Evolutionary conservation across 352 stramenopile genomes (phyloP).

Genomic region (Phytophthora multivora): DNA sequence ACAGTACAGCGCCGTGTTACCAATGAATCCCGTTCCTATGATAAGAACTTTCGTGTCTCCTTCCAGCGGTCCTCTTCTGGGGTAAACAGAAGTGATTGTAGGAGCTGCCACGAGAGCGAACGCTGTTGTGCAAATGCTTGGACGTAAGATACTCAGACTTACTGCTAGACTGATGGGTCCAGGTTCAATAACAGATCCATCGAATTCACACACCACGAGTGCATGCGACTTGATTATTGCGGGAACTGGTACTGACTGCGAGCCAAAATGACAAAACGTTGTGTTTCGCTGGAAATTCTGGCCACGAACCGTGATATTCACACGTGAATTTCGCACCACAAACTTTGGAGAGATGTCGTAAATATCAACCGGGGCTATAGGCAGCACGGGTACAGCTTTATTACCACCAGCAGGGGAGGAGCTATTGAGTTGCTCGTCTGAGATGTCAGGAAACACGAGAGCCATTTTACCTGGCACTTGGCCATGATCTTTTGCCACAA

Average conservation of each 20-base stretch:
- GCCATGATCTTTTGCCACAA: slow-evolving; percentile 15
- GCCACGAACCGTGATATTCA: slow-evolving; percentile 42
- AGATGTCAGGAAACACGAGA: neutral
- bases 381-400: neutral
- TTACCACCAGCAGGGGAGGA: neutral
- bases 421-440: neutral
- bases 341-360: slow-evolving; percentile 27
- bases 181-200: slow-evolving; percentile 1
- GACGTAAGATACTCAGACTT: slow-evolving; percentile 11
- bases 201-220: slow-evolving; percentile 29
- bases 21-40: slow-evolving; percentile 18
- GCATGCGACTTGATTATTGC: slow-evolving; percentile 21
- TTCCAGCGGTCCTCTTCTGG: slow-evolving; percentile 20
- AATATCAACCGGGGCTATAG: slow-evolving; percentile 7
- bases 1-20: slow-evolving; percentile 24
- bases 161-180: slow-evolving; percentile 18
- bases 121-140: slow-evolving; percentile 3
- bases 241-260: slow-evolving; percentile 1
- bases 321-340: slow-evolving; percentile 2
- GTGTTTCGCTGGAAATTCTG: slow-evolving; percentile 25
- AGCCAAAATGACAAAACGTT: slow-evolving; percentile 38
- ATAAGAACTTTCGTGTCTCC: slow-evolving; percentile 27
- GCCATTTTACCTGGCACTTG: slow-evolving; percentile 7
- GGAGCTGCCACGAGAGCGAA: slow-evolving; percentile 22
- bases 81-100: slow-evolving; percentile 25